Conservation (phyloP, 2,329 filamentous ascomycete genomes). For the Colletotrichum destructivum region DNA sequence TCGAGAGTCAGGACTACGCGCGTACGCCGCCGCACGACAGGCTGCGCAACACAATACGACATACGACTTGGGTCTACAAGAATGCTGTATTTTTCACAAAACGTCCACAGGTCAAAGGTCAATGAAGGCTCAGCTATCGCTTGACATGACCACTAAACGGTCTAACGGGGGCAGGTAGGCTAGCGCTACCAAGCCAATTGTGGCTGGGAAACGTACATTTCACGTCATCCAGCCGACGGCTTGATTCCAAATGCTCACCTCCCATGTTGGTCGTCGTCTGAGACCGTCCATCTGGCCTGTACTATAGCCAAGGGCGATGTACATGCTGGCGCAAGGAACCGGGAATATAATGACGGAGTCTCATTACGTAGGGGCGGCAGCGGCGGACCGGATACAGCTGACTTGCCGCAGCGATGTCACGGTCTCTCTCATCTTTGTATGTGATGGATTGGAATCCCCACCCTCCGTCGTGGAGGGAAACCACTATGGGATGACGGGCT, state of each 20-base stretch:
- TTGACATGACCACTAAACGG: not conserved
- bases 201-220: not conserved
- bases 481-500: slow-evolving; percentile 6
- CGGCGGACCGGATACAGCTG: not conserved
- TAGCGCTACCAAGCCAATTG: not conserved
- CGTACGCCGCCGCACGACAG: slow-evolving; percentile 14
- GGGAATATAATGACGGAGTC: not conserved
- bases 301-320: slow-evolving; percentile 2
- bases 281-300: not conserved
- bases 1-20: slow-evolving; percentile 13
- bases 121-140: not conserved
- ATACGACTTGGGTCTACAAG: slow-evolving; percentile 2
- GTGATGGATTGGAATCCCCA: slow-evolving; percentile 5
- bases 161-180: not conserved
- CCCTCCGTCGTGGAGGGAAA: slow-evolving; percentile 7
- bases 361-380: slow-evolving; percentile 1
- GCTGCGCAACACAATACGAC: slow-evolving; percentile 9
- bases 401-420: not conserved
- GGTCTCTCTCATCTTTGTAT: not conserved
- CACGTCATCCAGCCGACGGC: not conserved
- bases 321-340: not conserved
- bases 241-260: slow-evolving; percentile 9
- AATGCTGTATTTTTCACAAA: slow-evolving; percentile 4
- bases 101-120: slow-evolving; percentile 1
- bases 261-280: not conserved